Evolutionary conservation across 2,329 filamentous ascomycete genomes (phyloP).

Genomic region (Rutstroemia sp.): DNA sequence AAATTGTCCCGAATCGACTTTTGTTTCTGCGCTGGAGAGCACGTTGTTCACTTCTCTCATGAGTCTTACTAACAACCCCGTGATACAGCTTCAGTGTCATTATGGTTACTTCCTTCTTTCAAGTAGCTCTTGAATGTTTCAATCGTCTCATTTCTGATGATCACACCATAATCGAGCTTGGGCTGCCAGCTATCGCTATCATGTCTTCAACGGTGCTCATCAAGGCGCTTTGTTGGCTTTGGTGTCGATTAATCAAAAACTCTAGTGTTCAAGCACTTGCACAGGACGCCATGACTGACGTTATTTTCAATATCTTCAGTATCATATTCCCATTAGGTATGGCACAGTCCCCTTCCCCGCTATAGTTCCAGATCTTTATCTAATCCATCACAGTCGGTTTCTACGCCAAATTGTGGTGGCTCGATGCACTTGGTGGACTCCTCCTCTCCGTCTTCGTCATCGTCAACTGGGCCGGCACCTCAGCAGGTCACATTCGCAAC

Average conservation of each 20-base stretch:
- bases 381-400: constrained; percentile 41
- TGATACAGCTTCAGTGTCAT: constrained; percentile 44
- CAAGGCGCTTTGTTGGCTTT: constrained; percentile 54
- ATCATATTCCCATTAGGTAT: constrained; percentile 49
- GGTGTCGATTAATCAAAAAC: constrained; percentile 52
- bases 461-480: constrained; percentile 59
- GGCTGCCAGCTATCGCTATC: constrained; percentile 46
- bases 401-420: constrained; percentile 55
- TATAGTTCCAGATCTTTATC: neutral
- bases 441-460: constrained; percentile 61
- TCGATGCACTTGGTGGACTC: constrained; percentile 54
- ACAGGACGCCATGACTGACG: constrained; percentile 57
- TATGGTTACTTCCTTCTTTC: constrained; percentile 56
- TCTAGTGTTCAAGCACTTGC: constrained; percentile 57
- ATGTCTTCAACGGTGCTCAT: constrained; percentile 50
- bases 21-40: no score
- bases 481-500: constrained; percentile 50
- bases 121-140: constrained; percentile 55
- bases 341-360: neutral
- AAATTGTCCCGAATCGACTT: no score
- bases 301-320: constrained; percentile 57
- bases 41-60: neutral
- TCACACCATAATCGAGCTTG: constrained; percentile 42
- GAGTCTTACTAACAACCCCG: neutral
- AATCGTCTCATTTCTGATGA: constrained; percentile 44